Evolutionary conservation across 148 eudicot species (phyloP).

Genomic region (Nepenthes mirabilis): DNA sequence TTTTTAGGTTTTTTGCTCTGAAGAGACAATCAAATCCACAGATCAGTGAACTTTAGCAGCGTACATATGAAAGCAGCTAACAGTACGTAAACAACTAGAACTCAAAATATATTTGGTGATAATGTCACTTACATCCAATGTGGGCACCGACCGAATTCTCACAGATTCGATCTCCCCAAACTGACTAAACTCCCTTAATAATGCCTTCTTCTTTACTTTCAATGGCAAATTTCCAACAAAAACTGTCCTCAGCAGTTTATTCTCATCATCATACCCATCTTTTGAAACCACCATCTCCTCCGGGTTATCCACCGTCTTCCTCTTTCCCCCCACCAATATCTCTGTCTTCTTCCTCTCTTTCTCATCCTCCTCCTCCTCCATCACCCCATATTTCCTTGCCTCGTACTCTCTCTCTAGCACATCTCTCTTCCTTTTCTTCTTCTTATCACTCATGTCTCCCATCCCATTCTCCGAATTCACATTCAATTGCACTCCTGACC

Average conservation of each 20-base stretch:
- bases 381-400: constrained; percentile 21
- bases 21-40: constrained; percentile 6
- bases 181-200: constrained; percentile 56
- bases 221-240: constrained; percentile 91
- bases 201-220: constrained; percentile 74
- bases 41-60: background rate
- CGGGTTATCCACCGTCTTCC: constrained; percentile 46
- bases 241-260: constrained; percentile 77
- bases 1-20: constrained; percentile 67
- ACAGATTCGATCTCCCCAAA: constrained; percentile 88
- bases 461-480: too few relatives aligned
- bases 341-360: constrained; percentile 15
- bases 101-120: background rate
- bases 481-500: too few relatives aligned
- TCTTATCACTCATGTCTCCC: too few relatives aligned
- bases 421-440: too few relatives aligned
- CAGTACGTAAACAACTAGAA: background rate
- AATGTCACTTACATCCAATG: constrained; percentile 58
- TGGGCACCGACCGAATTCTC: constrained; percentile 79
- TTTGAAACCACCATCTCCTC: constrained; percentile 39
- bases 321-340: constrained; percentile 47
- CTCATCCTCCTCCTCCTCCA: constrained; percentile 21
- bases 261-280: constrained; percentile 94
- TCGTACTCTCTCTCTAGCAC: constrained; percentile 42
- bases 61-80: background rate